Evolutionary conservation across 192 early-diverging fungal genomes (phyloP), one percentile per base, ranked within the genome.

Genomic region (Umbelopsis isabellina): DNA sequence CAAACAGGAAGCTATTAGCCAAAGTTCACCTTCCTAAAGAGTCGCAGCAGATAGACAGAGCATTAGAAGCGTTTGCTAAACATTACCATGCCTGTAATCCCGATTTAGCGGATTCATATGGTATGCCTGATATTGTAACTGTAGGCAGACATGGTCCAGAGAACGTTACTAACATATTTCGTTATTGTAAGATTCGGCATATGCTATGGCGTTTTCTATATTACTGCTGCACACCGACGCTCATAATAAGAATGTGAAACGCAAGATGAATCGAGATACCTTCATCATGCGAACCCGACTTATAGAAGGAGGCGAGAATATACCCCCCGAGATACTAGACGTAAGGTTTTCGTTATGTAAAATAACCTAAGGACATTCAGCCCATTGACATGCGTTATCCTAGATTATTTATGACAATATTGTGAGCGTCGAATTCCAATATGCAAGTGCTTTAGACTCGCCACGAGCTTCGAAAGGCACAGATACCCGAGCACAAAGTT

Each of bases 201-300:
- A 95, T 72, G 84, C 91, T 15, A 77, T 94, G 37, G 86, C 94
- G 9, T 95, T 91, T 79, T 91, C 92, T 7, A 81, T 95, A 15
- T 81, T 95, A 64, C 80, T 95, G 67, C 86, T 95, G 50, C 92
- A 95, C 75, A 93, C 92, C 1, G 94, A 95, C 74, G 91, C 92
- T 10, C 93, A 94, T 79, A 95, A 95, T 73, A 90, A 91, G 46
- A 85, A 86, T 52, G 87, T 94, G 21, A 84, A 84, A 46, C 85
- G 87, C 47, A 94, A 94, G 75, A 95, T 95, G 87, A 87, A 82
- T n/a, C 92, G 91, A 79, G 83, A 88, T 9, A 89, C 91, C 67
- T 95, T 93, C 71, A 85, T 94, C 46, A 78, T 79, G 67, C 88
- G 87, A 46, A 89, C 90, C 22, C 87, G 86, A 66, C 79, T 83